These are phyloP conservation scores for Coniochaeta sp. DNA, from an alignment of 2,329 filamentous ascomycete genomes.

Conservation along the genomic window DNA sequence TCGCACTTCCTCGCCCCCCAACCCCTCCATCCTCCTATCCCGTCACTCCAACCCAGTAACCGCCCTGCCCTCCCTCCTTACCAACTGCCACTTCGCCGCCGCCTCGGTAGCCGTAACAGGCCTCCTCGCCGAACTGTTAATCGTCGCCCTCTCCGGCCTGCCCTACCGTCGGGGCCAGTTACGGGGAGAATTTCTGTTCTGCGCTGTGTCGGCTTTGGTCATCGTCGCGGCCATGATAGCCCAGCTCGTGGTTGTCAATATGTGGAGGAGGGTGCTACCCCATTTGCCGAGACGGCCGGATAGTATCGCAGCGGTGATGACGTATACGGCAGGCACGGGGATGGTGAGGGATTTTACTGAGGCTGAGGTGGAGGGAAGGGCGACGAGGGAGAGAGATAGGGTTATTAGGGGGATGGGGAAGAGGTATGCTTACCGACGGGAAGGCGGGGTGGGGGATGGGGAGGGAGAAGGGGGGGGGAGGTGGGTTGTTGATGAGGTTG, in stretches of 20 bases:
- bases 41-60: conserved; percentile 11
- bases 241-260: conserved; percentile 9
- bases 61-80: conserved; percentile 11
- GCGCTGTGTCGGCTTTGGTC: conserved; percentile 7
- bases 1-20: conserved; percentile 8
- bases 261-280: conserved; percentile 14
- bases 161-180: conserved; percentile 17
- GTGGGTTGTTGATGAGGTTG: too few relatives aligned
- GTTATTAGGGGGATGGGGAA: conserved; percentile 11
- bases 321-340: conserved; percentile 14
- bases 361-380: conserved; percentile 6
- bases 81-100: conserved; percentile 11
- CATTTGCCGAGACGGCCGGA: conserved; percentile 14
- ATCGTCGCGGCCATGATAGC: conserved; percentile 12
- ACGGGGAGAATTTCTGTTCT: conserved; percentile 15
- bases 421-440: conserved; percentile 13
- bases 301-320: conserved; percentile 16
- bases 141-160: conserved; percentile 15
- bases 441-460: too few relatives aligned
- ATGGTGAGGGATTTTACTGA: conserved; percentile 14
- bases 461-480: too few relatives aligned
- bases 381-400: conserved; percentile 9
- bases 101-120: conserved; percentile 12
- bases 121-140: conserved; percentile 15
- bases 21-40: conserved; percentile 11